phyloP scores from a whole-genome alignment of 306 rosid genomes.

The Vicia villosa region DNA sequence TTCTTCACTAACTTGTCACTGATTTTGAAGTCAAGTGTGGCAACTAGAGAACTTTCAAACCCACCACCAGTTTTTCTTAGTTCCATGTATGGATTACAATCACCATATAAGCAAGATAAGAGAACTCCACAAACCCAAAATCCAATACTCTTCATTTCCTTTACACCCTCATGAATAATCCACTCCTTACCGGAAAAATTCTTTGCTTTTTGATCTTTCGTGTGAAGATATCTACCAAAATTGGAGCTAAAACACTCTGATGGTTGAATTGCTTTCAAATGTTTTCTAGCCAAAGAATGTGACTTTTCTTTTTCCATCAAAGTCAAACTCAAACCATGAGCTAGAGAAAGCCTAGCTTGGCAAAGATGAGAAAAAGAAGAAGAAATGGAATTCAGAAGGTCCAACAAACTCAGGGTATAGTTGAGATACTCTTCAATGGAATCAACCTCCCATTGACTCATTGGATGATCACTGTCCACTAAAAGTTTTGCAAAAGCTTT shows the following conservation, averaged over 20 bases:
- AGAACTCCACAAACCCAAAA: slow-evolving; percentile 65
- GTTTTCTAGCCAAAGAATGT: too few relatives aligned
- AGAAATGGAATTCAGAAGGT: too few relatives aligned
- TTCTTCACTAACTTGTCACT: slow-evolving; percentile 30
- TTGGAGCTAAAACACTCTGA: slow-evolving; percentile 31
- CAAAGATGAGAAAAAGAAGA: too few relatives aligned
- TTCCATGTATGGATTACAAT: slow-evolving; percentile 47
- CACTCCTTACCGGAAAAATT: slow-evolving; percentile 31
- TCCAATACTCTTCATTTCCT: slow-evolving; percentile 58
- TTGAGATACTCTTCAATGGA: too few relatives aligned
- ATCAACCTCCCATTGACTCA: too few relatives aligned
- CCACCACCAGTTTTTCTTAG: slow-evolving; percentile 43
- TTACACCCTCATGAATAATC: slow-evolving; percentile 52
- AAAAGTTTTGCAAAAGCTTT: too few relatives aligned
- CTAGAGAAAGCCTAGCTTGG: too few relatives aligned
- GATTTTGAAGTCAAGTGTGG: slow-evolving; percentile 42
- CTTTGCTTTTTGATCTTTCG: slow-evolving; percentile 24
- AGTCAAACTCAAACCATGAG: too few relatives aligned
- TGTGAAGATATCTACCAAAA: slow-evolving; percentile 10
- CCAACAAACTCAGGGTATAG: too few relatives aligned
- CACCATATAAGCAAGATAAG: slow-evolving; percentile 51
- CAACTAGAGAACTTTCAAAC: slow-evolving; percentile 41
- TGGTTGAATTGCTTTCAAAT: too few relatives aligned
- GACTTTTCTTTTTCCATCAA: too few relatives aligned
- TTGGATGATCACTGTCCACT: too few relatives aligned